Percentiles rank a stretch among this genome's conserved stretches.
Conservation (phyloP, 768 basidiomycete species). For the Postia placenta region DNA sequence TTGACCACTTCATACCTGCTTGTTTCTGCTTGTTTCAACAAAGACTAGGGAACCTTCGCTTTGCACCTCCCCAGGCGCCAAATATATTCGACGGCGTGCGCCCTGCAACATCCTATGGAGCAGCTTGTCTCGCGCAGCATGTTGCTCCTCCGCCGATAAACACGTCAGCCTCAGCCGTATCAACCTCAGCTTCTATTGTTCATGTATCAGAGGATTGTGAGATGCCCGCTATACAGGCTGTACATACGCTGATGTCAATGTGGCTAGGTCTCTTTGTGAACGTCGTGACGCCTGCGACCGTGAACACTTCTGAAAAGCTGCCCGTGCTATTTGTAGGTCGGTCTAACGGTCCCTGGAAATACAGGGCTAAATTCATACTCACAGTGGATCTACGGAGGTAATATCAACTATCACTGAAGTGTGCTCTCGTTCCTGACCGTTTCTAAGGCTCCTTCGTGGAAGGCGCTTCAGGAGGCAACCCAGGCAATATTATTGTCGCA, state of each 20-base stretch:
- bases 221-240: background rate
- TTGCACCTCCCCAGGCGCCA: background rate
- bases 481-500: slow-evolving; percentile 2
- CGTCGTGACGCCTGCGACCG: background rate
- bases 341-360: too few relatives aligned
- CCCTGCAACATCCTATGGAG: background rate
- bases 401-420: background rate
- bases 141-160: background rate
- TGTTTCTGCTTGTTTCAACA: too few relatives aligned
- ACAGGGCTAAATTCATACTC: background rate
- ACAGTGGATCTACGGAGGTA: slow-evolving; percentile 1
- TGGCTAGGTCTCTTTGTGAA: background rate
- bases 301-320: background rate
- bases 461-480: background rate
- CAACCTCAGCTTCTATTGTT: background rate
- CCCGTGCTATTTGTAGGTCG: background rate
- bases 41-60: background rate
- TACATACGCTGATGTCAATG: background rate
- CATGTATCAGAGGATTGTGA: background rate
- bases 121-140: background rate
- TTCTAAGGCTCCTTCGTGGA: background rate
- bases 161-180: too few relatives aligned
- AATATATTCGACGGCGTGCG: background rate
- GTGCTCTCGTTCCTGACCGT: background rate
- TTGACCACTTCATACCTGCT: too few relatives aligned